A percentile compares a stretch with the other conserved stretches of the same genome.
Evolutionary conservation across 176 grass and related monocot species (phyloP).

Genomic region (Zea mays): DNA sequence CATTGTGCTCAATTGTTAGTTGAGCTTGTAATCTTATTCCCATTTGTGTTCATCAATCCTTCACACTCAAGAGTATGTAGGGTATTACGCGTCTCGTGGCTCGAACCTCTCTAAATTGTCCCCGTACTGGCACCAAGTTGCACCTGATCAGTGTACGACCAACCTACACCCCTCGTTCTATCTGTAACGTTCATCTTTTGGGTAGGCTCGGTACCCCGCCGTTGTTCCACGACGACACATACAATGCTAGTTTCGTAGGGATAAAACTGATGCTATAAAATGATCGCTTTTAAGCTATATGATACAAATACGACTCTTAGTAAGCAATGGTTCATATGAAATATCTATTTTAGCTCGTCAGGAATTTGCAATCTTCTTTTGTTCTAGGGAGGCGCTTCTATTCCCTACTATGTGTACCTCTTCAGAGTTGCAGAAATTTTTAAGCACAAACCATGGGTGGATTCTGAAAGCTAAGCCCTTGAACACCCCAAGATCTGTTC

Average conservation of each 20-base stretch:
- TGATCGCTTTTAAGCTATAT: background rate
- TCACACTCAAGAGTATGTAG: too few relatives aligned
- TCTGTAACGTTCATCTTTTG: too few relatives aligned
- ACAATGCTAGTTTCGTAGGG: background rate
- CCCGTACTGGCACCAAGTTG: too few relatives aligned
- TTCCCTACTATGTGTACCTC: background rate
- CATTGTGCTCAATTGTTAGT: too few relatives aligned
- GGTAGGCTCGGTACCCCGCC: too few relatives aligned
- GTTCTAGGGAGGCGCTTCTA: background rate
- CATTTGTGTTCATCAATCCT: too few relatives aligned
- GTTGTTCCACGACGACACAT: background rate
- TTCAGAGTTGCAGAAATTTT: background rate
- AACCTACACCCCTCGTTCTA: too few relatives aligned
- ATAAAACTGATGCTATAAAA: slow-evolving; percentile 7
- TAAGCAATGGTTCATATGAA: slow-evolving; percentile 19
- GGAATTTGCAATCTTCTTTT: background rate
- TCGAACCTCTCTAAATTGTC: too few relatives aligned
- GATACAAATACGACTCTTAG: background rate
- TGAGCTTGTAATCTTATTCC: too few relatives aligned
- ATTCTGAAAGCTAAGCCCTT: background rate
- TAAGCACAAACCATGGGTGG: background rate
- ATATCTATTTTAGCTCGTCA: background rate
- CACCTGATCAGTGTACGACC: too few relatives aligned
- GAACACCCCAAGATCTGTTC: background rate
- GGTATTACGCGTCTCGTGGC: too few relatives aligned